Evolutionary conservation across 129 eudicot species (phyloP), one percentile per base, ranked within the genome.

Genomic region (Centrapalus pauciflorus): DNA sequence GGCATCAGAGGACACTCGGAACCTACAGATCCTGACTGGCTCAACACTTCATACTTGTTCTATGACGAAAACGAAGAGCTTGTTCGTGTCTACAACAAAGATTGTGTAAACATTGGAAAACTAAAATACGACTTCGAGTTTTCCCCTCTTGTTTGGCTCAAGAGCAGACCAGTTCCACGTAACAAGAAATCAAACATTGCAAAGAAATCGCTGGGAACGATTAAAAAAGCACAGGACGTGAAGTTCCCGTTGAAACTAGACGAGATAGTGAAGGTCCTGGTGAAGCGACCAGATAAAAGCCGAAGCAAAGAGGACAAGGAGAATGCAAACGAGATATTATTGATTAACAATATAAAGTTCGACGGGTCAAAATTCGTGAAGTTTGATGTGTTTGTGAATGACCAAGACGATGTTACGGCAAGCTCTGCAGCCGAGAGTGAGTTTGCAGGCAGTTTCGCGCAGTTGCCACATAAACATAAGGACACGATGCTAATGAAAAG

Each of bases 361-460:
- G 79, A 75, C 0, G 17, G 72, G 3, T 60, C 52, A 4, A 59
- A 37, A 72, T 84, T 59, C 20, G 77, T 84, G 2, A 80, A 67
- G 81, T 84, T 84, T 58, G 91, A 85, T 48, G 90, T 84, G 66
- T 76, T 71, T 45, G 58, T 85, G 56, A 81, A 85, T 60, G 87
- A 75, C 38, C 74, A 79, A 3, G 81, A 82, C 6, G 80, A 86
- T 2, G 52, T 30, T 0, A 56, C 34, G 0, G 27, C 24, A 33
- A 54, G 79, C 0, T 79, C 74, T 20, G 79, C 84, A 2, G 74
- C 52, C n/a, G 77, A 55, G 32, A 71, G 85, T 0, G 95, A 84
- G 80, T 87, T 79, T 21, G 90, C 85, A 6, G 90, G 95, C 7
- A 71, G 90, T 13, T 87, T 76, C 38, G 45, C 85, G 2, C 71